Evolutionary conservation across 495 filamentous ascomycete genomes (phyloP).

Genomic region (Aspergillus sclerotioniger): DNA sequence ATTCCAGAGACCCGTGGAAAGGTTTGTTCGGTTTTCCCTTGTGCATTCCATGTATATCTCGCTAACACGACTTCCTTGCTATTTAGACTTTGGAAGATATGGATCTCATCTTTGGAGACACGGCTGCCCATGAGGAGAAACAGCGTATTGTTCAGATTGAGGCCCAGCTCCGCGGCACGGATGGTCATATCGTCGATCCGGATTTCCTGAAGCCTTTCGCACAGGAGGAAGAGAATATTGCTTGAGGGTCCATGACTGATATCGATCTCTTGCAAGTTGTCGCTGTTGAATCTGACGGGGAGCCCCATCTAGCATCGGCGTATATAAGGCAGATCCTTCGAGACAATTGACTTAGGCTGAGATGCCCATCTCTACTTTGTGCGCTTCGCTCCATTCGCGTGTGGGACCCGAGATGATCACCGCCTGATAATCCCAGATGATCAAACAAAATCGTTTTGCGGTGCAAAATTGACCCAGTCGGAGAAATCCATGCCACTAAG

Average conservation of each 20-base stretch:
- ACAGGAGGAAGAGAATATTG: slow-evolving; percentile 24
- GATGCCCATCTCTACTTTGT: background rate
- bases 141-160: slow-evolving; percentile 73
- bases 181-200: slow-evolving; percentile 14
- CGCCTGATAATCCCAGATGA: background rate
- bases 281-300: background rate
- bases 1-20: slow-evolving; percentile 62
- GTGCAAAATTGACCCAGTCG: slow-evolving; percentile 45
- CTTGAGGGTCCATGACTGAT: background rate
- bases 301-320: background rate
- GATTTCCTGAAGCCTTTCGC: slow-evolving; percentile 29
- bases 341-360: background rate
- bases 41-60: background rate
- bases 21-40: slow-evolving; percentile 16
- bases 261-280: background rate
- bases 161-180: slow-evolving; percentile 54
- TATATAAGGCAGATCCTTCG: background rate
- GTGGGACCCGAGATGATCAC: background rate
- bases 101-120: slow-evolving; percentile 76
- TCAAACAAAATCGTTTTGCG: slow-evolving; percentile 27
- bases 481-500: slow-evolving; percentile 43
- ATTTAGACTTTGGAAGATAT: slow-evolving; percentile 50
- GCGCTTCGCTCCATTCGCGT: background rate
- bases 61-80: background rate
- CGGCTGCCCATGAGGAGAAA: slow-evolving; percentile 66